phyloP scores from a whole-genome alignment of 768 basidiomycete genomes.

The Calocera viscosa region DNA sequence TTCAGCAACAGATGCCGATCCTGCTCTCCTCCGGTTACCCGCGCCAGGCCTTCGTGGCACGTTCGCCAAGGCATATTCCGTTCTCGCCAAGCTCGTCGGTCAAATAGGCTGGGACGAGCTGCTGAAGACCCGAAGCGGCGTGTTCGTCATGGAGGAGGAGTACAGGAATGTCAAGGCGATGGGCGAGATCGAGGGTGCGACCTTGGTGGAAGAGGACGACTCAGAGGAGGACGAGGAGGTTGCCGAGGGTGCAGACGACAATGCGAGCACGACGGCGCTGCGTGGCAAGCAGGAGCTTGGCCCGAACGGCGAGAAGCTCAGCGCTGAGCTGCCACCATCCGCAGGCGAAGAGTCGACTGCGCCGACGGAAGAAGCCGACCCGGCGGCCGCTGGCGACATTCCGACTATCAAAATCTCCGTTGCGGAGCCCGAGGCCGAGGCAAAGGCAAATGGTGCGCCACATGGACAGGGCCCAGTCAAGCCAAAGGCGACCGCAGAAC shows the following conservation, averaged over 20 bases:
- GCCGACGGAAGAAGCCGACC: not conserved
- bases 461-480: slow-evolving; percentile 14
- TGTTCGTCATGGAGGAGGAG: slow-evolving; percentile 99
- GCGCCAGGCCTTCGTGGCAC: slow-evolving; percentile 91
- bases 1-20: slow-evolving; percentile 55
- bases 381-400: slow-evolving; percentile 27
- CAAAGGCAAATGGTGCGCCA: slow-evolving; percentile 11
- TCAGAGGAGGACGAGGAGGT: slow-evolving; percentile 25
- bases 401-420: slow-evolving; percentile 70
- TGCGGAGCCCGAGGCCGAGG: slow-evolving; percentile 33
- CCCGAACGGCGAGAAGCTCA: slow-evolving; percentile 27
- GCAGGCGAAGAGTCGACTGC: slow-evolving; percentile 14
- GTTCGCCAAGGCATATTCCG: slow-evolving; percentile 85
- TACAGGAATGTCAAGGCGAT: slow-evolving; percentile 93
- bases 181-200: slow-evolving; percentile 38
- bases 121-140: slow-evolving; percentile 80
- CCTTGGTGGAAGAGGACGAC: slow-evolving; percentile 13
- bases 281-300: slow-evolving; percentile 18
- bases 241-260: slow-evolving; percentile 40
- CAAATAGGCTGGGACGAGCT: slow-evolving; percentile 99
- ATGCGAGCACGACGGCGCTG: slow-evolving; percentile 46
- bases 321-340: slow-evolving; percentile 22
- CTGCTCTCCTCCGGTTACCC: slow-evolving; percentile 84
- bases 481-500: slow-evolving; percentile 27
- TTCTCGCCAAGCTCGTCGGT: slow-evolving; percentile 80